Conservation (phyloP, 148 eudicot species). For the Linanthus parryae region DNA sequence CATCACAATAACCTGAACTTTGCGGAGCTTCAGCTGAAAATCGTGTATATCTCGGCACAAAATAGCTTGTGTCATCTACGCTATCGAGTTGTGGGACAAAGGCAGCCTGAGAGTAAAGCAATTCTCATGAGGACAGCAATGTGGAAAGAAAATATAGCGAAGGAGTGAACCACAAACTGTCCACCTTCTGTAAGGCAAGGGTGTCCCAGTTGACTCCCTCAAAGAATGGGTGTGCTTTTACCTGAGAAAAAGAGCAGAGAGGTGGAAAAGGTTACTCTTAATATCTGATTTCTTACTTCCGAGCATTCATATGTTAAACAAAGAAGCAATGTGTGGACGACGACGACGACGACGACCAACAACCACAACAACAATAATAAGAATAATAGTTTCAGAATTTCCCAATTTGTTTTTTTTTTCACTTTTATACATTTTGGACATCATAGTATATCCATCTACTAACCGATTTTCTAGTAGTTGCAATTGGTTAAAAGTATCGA, state of each 20-base stretch:
- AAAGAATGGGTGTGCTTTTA: conserved; percentile 56
- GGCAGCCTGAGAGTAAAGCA: conserved; percentile 38
- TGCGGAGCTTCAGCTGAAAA: conserved; percentile 30
- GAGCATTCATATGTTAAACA: neutral
- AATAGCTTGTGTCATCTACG: conserved; percentile 67
- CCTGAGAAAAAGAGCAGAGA: conserved; percentile 23
- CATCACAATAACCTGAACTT: conserved; percentile 24
- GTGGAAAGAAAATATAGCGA: neutral
- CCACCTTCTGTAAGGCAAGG: conserved; percentile 50
- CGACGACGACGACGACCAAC: no score
- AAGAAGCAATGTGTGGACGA: no score
- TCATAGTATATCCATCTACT: no score
- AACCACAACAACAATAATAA: no score
- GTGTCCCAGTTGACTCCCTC: conserved; percentile 64
- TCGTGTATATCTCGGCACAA: conserved; percentile 42
- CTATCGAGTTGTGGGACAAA: conserved; percentile 57
- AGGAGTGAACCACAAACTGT: no score
- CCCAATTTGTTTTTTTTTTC: no score
- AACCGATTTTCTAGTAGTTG: no score
- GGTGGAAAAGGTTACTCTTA: neutral
- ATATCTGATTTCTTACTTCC: conserved; percentile 6
- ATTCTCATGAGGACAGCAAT: neutral
- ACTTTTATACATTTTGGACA: no score
- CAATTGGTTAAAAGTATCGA: no score
- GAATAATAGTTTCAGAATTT: no score